These are phyloP conservation scores for Albophoma yamanashiensis DNA, from an alignment of 2,329 filamentous ascomycete genomes.

Conservation along the genomic window DNA sequence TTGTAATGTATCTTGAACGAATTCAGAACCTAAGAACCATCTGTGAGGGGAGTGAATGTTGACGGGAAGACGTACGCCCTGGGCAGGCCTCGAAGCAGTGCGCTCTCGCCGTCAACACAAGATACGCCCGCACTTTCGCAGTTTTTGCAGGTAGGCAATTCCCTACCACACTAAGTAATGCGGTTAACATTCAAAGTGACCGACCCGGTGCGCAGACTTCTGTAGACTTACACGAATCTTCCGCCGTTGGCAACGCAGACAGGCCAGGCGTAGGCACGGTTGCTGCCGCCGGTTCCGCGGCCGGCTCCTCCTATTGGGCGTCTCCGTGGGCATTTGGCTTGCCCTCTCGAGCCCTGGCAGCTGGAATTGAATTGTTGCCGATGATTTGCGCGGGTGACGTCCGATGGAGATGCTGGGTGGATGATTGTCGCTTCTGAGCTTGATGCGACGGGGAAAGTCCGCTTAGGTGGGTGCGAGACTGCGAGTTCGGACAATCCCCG, in stretches of 20 bases:
- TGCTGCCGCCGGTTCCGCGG: slow-evolving; percentile 10
- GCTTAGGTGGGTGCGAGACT: background rate
- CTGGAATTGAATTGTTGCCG: background rate
- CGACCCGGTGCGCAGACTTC: too few relatives aligned
- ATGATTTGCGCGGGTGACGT: background rate
- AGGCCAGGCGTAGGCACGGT: slow-evolving; percentile 17
- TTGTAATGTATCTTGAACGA: slow-evolving; percentile 2
- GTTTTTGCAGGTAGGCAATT: slow-evolving; percentile 28
- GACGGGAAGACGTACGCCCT: slow-evolving; percentile 19
- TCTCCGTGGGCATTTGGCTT: slow-evolving; percentile 1
- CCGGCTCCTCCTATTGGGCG: slow-evolving; percentile 5
- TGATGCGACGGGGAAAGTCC: background rate
- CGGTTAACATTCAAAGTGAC: background rate
- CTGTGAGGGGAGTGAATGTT: background rate
- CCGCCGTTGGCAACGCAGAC: slow-evolving; percentile 31
- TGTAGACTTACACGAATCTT: slow-evolving; percentile 32
- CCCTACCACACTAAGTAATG: slow-evolving; percentile 30
- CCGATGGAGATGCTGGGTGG: background rate
- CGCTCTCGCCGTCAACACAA: slow-evolving; percentile 34
- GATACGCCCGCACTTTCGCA: slow-evolving; percentile 29
- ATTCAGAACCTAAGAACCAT: background rate
- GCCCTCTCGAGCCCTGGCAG: slow-evolving; percentile 7
- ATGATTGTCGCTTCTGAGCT: background rate
- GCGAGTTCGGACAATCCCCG: background rate
- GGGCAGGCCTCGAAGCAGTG: slow-evolving; percentile 25